Base-by-base conservation (phyloP, 2,329 filamentous ascomycete genomes). In the Knufia fluminis region DNA sequence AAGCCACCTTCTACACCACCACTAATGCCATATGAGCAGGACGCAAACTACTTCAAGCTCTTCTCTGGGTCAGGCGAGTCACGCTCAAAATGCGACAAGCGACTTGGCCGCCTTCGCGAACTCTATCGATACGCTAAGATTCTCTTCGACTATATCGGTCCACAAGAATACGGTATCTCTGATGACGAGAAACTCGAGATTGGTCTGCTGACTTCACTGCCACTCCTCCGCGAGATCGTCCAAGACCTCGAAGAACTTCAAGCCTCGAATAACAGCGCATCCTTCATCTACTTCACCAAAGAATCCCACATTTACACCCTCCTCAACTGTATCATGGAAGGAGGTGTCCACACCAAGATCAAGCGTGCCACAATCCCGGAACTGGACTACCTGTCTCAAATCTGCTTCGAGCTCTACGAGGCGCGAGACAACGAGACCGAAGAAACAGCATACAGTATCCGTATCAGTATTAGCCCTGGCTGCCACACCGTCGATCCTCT, bases 281-380 rank as follows among this genome's bases (percentile, higher is more conserved):
- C 85, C 1, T 97, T 97, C 73, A 87, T 97, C 69, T 98, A 98
- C 71, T 98, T 98, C 68, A 98, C 92, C 55, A 98, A 98, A 68
- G 92, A 98, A 68, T 95, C 88, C 0, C 92, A 98, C 66, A 96
- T 98, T 55, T 98, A 98, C 71, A 98, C 92, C 3, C 77, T 98
- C 3, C 79, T 98, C 51, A 98, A 98, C 67, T 97, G 91, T 66
- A 97, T 98, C 59, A 78, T 98, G 22, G 92, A 98, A 66, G 92
- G 94, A 53, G 94, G 92, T 24, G 86, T 98, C 57, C 86, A 94
- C 63, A 96, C 91, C 20, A 98, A 98, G 71, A 97, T 98, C 62
- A 85, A 88, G 60, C 85, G 94, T 32, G 90, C 88, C 61, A 89
- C 87, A 35, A 98, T 98, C 56, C 92, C 92, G 0, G 92, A 98